Base-by-base conservation (phyloP, 1,284 basidiomycete species). In the Mycosarcoma mackinlayi region DNA sequence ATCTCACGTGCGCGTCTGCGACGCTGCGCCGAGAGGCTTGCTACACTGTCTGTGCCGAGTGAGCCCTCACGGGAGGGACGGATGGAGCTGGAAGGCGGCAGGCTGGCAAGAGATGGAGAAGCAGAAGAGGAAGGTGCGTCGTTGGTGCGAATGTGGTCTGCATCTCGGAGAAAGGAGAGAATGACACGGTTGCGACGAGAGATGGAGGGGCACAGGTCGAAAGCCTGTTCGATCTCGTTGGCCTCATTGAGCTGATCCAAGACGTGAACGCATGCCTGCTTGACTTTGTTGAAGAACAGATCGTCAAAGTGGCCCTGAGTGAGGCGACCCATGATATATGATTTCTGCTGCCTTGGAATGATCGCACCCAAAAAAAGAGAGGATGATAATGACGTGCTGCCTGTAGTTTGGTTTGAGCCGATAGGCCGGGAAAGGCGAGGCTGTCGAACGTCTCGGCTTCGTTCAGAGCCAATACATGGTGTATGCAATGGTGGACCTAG, bases 131-230 rank as follows among this genome's bases (percentile, higher is more conserved):
- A 47, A 1, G 52, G 21, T 6, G 31, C 27, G 5, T 18, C 6
- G 34, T 5, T 9, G 30, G 35, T 16, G 25, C 25, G 23, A 33
- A 37, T 10, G 27, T 55, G 51, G 48, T 69, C 66, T 6, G 66
- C 60, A 53, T 69, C 55, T 46, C 51, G 66, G 18, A 69, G 66
- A 16, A 63, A 69, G 30, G 55, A 59, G 35, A 69, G 51, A 19
- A 69, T 69, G 47, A 63, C 66, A 19, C 66, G 66, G 24, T 69
- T 69, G 35, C 66, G 59, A 16, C 67, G 56, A 34, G 67, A 70
- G 47, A 64, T 51, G 44, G 61, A 65, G 35, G 61, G 57, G 44
- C 61, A 70, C 14, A 70, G 45, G 25, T 70, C 67, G 30, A 66
- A 62, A 14, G 62, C 67, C 28, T 63, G 57, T 4, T 64, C 53